A percentile compares a stretch with the other conserved stretches of the same genome.
Conservation (phyloP, 2,329 filamentous ascomycete species). For the Dactylellina drechsleri region DNA sequence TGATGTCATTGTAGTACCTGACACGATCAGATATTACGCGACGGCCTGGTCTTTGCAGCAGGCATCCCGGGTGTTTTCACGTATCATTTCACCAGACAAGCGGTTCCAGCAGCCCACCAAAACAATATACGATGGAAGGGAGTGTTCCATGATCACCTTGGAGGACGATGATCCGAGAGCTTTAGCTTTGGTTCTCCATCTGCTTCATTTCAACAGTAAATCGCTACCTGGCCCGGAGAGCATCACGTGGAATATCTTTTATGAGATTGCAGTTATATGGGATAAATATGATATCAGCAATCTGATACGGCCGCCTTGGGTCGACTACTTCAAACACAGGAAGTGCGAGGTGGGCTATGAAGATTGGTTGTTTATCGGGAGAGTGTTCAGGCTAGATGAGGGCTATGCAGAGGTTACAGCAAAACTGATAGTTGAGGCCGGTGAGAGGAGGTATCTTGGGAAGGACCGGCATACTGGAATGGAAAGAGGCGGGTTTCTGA, state of each 20-base stretch:
- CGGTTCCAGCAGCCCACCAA: conserved; percentile 31
- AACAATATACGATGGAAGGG: conserved; percentile 9
- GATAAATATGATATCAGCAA: conserved; percentile 50
- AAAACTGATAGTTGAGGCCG: conserved; percentile 23
- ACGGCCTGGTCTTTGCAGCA: conserved; percentile 44
- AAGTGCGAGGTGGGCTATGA: conserved; percentile 31
- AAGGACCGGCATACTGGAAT: not conserved
- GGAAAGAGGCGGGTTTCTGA: conserved; percentile 7
- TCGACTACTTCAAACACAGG: conserved; percentile 21
- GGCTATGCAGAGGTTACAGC: conserved; percentile 34
- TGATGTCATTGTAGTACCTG: not conserved
- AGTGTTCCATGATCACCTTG: conserved; percentile 27
- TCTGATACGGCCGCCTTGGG: conserved; percentile 38
- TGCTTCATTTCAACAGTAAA: conserved; percentile 30
- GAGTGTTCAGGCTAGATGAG: conserved; percentile 21
- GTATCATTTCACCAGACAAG: conserved; percentile 33
- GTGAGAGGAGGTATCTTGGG: not conserved
- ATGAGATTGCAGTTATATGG: conserved; percentile 41
- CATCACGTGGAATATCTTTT: conserved; percentile 30
- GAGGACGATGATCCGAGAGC: conserved; percentile 35
- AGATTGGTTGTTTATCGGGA: conserved; percentile 43
- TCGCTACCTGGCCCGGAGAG: conserved; percentile 11
- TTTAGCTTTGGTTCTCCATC: conserved; percentile 23
- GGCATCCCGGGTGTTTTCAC: conserved; percentile 33
- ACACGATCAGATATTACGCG: conserved; percentile 28